Conservation (phyloP, 495 filamentous ascomycete genomes). For the Xylaria bambusicola region DNA sequence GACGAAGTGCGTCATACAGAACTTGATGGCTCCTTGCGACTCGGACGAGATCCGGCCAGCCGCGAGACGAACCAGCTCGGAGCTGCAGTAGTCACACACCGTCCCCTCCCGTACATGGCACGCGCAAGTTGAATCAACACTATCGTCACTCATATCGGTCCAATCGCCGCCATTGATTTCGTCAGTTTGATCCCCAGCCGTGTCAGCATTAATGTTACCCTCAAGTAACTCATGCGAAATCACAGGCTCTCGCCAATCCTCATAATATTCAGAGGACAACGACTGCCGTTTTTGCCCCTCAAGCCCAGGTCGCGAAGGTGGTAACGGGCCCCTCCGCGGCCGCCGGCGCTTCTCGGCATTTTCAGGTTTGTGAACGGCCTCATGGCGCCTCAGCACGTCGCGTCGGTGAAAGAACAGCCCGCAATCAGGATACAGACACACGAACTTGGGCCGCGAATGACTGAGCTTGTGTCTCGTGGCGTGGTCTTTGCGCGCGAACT, state of each 20-base stretch:
- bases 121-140: not conserved
- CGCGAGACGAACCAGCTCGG: not conserved
- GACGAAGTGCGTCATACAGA: constrained; percentile 9
- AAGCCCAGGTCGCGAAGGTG: not conserved
- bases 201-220: not conserved
- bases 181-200: not conserved
- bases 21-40: constrained; percentile 1
- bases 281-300: not conserved
- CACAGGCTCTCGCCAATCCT: too few relatives aligned
- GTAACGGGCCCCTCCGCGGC: constrained; percentile 6
- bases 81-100: not conserved
- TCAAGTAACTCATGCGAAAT: not conserved
- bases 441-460: constrained; percentile 3
- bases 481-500: constrained; percentile 14
- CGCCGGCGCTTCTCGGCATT: constrained; percentile 4
- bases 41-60: not conserved
- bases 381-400: constrained; percentile 8
- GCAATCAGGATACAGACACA: not conserved
- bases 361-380: constrained; percentile 3
- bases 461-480: constrained; percentile 14
- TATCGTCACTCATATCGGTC: not conserved
- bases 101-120: not conserved
- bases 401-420: constrained; percentile 11
- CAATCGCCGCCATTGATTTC: not conserved
- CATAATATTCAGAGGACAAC: not conserved